Base-by-base conservation (phyloP, 495 filamentous ascomycete species). In the Lasiosphaeria ovina region DNA sequence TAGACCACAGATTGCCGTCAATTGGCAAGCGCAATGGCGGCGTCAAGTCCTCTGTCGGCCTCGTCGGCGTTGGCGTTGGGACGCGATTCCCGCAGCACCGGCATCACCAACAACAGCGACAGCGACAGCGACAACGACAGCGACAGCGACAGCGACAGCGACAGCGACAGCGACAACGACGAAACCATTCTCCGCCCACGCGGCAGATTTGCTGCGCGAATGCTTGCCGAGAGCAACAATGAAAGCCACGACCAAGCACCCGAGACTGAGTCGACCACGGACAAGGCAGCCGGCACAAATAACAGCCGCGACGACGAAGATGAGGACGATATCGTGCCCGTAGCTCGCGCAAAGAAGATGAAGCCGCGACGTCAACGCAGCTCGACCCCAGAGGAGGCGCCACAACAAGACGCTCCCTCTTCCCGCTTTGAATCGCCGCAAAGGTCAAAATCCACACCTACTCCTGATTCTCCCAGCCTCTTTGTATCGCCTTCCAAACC, bases 181-280 rank as follows among this genome's bases (percentile, higher is more conserved):
- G 72, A 70, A 9, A 66, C 69, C 31, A 78, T 85, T 58, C 61
- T 87, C 24, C 78, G 80, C 31, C 89, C 90, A 4, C 81, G 82
- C 54, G 90, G 90, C 3, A 83, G 86, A 33, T 79, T 94, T 63
- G 90, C 90, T 57, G 79, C 86, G 14, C 79, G 87, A 32, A 86
- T 93, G 81, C 83, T 84, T 64, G 31, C 51, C 12, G 64, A 66
- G 3, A 60, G 69, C 5, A 73, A 74, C 7, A 64, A 73, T 0
- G 69, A 72, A 0, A 67, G 72, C 35, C 56, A 69, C 6, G 61
- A 69, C 50, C 16, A 44, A 5, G 9, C 8, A 9, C 3, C 35
- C 47, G 6, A 47, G 44, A 14, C 12, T 47, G 44, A n/a, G 44
- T 14, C 44, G 16, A 47, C 44, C 16, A 5, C 44, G 12, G 24